Conservation (phyloP, 805 yeast genomes). For the Ogataea populi-albae region DNA sequence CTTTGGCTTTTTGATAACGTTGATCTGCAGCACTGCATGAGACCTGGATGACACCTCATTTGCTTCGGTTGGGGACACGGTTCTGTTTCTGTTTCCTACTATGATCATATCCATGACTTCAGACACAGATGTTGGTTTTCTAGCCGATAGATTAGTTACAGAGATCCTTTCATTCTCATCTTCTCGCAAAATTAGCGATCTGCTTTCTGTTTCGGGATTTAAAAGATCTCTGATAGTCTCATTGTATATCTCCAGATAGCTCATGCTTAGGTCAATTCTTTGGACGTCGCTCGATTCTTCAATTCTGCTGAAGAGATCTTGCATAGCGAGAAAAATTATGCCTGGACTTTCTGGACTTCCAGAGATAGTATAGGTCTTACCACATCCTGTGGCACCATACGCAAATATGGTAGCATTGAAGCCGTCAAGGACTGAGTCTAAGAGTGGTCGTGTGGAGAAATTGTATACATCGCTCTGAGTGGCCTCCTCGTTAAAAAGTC, state of each 20-base stretch:
- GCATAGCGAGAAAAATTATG: conserved; percentile 72
- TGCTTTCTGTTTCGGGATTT: conserved; percentile 44
- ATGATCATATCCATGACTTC: conserved; percentile 78
- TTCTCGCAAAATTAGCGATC: conserved; percentile 59
- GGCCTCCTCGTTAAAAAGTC: conserved; percentile 63
- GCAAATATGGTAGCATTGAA: conserved; percentile 91
- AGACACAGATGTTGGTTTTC: conserved; percentile 57
- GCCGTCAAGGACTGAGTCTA: conserved; percentile 78
- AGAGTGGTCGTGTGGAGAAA: conserved; percentile 64
- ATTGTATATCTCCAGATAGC: conserved; percentile 86
- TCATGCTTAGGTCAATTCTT: conserved; percentile 57
- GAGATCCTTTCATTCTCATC: conserved; percentile 61
- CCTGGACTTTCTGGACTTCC: conserved; percentile 78
- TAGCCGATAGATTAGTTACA: conserved; percentile 68
- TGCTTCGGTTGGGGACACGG: conserved; percentile 86
- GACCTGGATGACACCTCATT: conserved; percentile 89
- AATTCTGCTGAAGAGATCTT: conserved; percentile 65
- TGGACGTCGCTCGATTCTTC: conserved; percentile 54
- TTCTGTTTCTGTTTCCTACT: conserved; percentile 70
- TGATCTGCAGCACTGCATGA: conserved; percentile 87
- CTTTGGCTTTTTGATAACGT: conserved; percentile 55
- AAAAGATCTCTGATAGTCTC: conserved; percentile 83
- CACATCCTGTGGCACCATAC: conserved; percentile 97
- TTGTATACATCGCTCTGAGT: conserved; percentile 66
- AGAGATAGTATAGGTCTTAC: conserved; percentile 89